These are phyloP conservation scores for Miscanthus lutarioriparius DNA, from an alignment of 176 grass and related monocot species.

Conservation along the genomic window DNA sequence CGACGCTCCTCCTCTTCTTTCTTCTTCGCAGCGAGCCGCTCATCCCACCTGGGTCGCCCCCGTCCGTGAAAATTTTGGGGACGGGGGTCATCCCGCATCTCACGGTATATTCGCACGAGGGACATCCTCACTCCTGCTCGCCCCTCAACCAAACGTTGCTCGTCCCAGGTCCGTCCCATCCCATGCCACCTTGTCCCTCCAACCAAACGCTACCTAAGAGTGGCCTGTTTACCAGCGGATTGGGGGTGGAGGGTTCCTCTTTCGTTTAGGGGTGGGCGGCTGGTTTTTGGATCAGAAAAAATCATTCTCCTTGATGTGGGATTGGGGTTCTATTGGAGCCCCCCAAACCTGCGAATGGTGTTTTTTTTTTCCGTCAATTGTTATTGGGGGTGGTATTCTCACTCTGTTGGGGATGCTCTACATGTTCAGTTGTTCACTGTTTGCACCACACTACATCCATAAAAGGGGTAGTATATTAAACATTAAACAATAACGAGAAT, in stretches of 20 bases:
- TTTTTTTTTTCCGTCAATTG: not conserved
- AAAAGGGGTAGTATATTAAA: not conserved
- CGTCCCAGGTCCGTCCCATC: too few relatives aligned
- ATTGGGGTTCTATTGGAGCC: not conserved
- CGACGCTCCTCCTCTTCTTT: too few relatives aligned
- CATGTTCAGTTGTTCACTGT: not conserved
- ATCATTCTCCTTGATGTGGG: not conserved
- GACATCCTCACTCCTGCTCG: too few relatives aligned
- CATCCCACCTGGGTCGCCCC: too few relatives aligned
- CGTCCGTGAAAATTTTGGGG: too few relatives aligned
- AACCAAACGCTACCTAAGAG: too few relatives aligned
- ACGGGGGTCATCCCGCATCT: too few relatives aligned
- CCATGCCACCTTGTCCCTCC: too few relatives aligned
- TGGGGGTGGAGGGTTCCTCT: not conserved
- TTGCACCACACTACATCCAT: not conserved
- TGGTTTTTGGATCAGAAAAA: not conserved
- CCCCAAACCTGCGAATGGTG: not conserved
- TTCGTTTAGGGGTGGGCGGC: not conserved
- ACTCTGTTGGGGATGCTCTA: not conserved
- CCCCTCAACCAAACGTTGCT: too few relatives aligned
- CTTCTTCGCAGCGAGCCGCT: too few relatives aligned
- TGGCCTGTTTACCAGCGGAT: not conserved
- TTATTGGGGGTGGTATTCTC: not conserved
- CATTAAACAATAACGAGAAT: not conserved
- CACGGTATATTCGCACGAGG: too few relatives aligned